Conservation (phyloP, 768 basidiomycete species). For the Calocera cornea region DNA sequence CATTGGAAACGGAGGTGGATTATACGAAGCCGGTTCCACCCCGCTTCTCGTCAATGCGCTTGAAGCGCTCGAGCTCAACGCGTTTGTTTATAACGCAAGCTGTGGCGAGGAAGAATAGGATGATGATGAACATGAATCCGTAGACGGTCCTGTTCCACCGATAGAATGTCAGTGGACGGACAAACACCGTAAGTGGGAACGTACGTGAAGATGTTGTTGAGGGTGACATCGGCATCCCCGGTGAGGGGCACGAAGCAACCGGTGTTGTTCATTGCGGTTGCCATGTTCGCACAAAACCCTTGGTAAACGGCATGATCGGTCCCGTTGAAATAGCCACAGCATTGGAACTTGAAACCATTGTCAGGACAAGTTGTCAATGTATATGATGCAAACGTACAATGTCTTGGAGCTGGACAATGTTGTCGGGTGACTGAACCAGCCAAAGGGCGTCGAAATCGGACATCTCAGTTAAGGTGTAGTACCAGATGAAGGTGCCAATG, state of each 20-base stretch:
- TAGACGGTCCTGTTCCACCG: constrained; percentile 34
- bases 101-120: constrained; percentile 62
- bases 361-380: constrained; percentile 9
- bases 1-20: not conserved
- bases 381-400: constrained; percentile 39
- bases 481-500: constrained; percentile 67
- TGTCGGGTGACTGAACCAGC: constrained; percentile 25
- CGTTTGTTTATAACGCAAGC: constrained; percentile 81
- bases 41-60: constrained; percentile 77
- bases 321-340: constrained; percentile 68
- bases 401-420: constrained; percentile 50
- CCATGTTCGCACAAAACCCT: constrained; percentile 59
- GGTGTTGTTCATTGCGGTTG: constrained; percentile 31
- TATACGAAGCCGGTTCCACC: constrained; percentile 78
- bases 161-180: not conserved
- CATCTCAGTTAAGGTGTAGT: constrained; percentile 61
- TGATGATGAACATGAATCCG: constrained; percentile 70
- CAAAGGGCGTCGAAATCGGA: constrained; percentile 51
- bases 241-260: constrained; percentile 21
- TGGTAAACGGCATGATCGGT: constrained; percentile 38
- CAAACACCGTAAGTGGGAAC: not conserved
- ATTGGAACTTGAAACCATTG: constrained; percentile 42
- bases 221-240: constrained; percentile 47
- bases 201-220: constrained; percentile 76
- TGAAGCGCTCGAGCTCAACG: constrained; percentile 69